Conservation (phyloP, 2,329 filamentous ascomycete genomes). For the Macroventuria anomochaeta region DNA sequence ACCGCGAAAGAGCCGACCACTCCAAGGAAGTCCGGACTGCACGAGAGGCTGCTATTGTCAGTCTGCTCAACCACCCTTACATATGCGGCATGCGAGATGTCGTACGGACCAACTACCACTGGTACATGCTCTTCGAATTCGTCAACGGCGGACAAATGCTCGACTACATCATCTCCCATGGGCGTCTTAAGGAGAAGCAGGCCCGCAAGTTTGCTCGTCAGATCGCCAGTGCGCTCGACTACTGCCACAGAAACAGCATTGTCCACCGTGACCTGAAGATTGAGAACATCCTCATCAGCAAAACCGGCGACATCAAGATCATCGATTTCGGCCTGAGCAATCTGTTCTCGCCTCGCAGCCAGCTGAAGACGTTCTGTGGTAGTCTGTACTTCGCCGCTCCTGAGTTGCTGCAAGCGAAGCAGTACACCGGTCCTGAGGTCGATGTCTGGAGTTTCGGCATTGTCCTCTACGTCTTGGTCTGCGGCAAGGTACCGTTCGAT, state of each 20-base stretch:
- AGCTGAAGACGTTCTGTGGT: conserved; percentile 96
- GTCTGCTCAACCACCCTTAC: conserved; percentile 90
- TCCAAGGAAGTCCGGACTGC: conserved; percentile 96
- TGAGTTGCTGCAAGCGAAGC: conserved; percentile 88
- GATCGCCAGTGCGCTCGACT: conserved; percentile 94
- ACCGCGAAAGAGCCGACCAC: conserved; percentile 90
- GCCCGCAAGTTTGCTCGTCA: conserved; percentile 97
- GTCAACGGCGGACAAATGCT: conserved; percentile 99
- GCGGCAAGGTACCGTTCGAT: conserved; percentile 97
- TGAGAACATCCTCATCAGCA: conserved; percentile 98
- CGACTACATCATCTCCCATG: conserved; percentile 99
- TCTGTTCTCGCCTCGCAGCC: conserved; percentile 82
- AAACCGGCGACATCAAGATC: conserved; percentile 98
- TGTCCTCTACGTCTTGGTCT: conserved; percentile 94
- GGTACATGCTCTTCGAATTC: conserved; percentile 99
- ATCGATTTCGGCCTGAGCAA: conserved; percentile 99
- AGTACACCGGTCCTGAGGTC: conserved; percentile 95
- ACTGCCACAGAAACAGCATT: conserved; percentile 97
- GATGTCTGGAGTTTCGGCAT: conserved; percentile 99
- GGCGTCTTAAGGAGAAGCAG: conserved; percentile 96
- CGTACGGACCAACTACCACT: conserved; percentile 94
- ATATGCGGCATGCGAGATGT: conserved; percentile 96
- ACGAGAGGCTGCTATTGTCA: conserved; percentile 94
- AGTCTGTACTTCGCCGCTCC: conserved; percentile 98
- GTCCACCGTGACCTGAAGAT: conserved; percentile 98